Evolutionary conservation across 202 grass and related monocot genomes (phyloP).

Genomic region (Schoenoplectus tabernaemontani): DNA sequence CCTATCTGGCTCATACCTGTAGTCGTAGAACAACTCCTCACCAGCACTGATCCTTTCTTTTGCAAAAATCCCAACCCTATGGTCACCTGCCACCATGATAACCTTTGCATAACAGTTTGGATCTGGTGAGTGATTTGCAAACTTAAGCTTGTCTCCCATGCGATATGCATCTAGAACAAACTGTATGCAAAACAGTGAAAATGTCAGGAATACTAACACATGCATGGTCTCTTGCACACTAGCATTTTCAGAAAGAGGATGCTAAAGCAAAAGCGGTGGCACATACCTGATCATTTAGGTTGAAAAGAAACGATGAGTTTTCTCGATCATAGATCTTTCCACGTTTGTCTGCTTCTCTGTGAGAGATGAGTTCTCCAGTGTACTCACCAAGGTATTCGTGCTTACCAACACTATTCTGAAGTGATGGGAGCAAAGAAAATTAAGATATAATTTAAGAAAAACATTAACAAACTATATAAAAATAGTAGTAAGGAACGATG

Average conservation of each 20-base stretch:
- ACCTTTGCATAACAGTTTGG: constrained; percentile 97
- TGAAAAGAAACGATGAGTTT: constrained; percentile 95
- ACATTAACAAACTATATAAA: background rate
- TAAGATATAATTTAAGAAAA: background rate
- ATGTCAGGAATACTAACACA: background rate
- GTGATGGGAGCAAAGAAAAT: background rate
- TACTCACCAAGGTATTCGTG: constrained; percentile 98
- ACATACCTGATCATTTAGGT: constrained; percentile 86
- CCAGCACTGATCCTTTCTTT: constrained; percentile 85
- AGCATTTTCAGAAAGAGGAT: background rate
- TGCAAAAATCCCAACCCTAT: constrained; percentile 94
- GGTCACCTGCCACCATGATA: constrained; percentile 93
- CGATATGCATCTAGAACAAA: constrained; percentile 93
- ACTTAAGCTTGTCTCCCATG: constrained; percentile 96
- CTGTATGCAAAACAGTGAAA: constrained; percentile 37
- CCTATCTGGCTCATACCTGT: constrained; percentile 77
- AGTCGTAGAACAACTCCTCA: constrained; percentile 87
- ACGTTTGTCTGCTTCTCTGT: constrained; percentile 91
- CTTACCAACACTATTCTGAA: constrained; percentile 88
- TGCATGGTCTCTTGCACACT: background rate
- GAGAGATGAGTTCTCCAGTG: constrained; percentile 91
- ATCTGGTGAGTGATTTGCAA: constrained; percentile 93
- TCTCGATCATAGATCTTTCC: constrained; percentile 97
- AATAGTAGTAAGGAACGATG: background rate
- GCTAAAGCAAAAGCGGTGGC: background rate